Percentiles rank a stretch among this genome's conserved stretches.
Evolutionary conservation across 352 stramenopile genomes (phyloP).

Genomic region (Phytophthora lateralis): DNA sequence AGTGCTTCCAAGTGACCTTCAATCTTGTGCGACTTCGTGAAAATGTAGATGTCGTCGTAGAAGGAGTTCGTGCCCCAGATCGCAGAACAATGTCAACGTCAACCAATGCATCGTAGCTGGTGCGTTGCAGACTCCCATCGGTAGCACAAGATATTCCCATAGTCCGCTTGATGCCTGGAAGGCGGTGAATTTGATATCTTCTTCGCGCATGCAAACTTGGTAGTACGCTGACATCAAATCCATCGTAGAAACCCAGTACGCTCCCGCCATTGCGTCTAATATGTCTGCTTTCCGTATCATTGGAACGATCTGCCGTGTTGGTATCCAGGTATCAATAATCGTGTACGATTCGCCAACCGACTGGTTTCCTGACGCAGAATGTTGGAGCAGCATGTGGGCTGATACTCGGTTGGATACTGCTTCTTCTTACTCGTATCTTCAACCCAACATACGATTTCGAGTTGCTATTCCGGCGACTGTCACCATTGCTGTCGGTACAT

Average conservation of each 20-base stretch:
- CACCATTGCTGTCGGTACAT: no score
- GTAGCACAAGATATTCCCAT: constrained; percentile 8
- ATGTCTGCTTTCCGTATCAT: no score
- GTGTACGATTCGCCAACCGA: no score
- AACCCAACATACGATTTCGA: no score
- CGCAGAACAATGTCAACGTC: background rate
- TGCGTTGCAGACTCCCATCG: constrained; percentile 3
- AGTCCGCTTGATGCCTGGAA: constrained; percentile 19
- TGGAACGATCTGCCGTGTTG: no score
- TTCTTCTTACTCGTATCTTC: no score
- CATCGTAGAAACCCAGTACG: constrained; percentile 28
- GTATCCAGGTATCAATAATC: no score
- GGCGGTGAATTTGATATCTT: constrained; percentile 27
- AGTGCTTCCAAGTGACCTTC: constrained; percentile 8
- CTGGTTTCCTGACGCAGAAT: no score
- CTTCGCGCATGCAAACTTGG: constrained; percentile 27
- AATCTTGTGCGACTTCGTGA: constrained; percentile 5
- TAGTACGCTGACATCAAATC: constrained; percentile 29
- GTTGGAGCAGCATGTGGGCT: no score
- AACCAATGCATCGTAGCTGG: constrained; percentile 7
- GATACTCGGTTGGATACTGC: no score
- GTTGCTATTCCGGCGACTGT: no score
- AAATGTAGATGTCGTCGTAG: constrained; percentile 19
- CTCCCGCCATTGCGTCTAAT: no score
- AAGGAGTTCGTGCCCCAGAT: constrained; percentile 10